phyloP scores from a whole-genome alignment of 208 protist genomes.

The Trypanosoma conorhini region DNA sequence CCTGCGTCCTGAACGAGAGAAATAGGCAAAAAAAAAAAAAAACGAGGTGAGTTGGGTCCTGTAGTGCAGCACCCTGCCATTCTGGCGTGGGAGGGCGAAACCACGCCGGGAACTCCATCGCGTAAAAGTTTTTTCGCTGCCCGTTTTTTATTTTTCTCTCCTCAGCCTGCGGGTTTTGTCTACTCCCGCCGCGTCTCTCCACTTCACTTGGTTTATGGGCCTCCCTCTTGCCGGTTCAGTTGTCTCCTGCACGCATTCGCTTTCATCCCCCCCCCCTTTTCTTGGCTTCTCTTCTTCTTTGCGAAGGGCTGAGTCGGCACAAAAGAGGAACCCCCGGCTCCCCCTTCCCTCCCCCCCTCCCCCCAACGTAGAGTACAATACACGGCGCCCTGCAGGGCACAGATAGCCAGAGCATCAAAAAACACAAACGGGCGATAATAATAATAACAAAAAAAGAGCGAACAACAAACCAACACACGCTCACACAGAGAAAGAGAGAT shows the following conservation, averaged over 20 bases:
- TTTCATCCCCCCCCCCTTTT: neutral
- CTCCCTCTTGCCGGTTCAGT: neutral
- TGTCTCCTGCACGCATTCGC: neutral
- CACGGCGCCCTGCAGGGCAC: neutral
- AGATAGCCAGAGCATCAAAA: neutral
- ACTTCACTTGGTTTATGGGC: neutral
- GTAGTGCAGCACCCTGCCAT: neutral
- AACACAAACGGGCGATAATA: neutral
- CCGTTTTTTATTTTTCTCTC: neutral
- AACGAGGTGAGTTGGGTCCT: neutral
- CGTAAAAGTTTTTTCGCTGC: constrained; percentile 11
- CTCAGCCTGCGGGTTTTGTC: constrained; percentile 5
- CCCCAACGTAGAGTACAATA: neutral
- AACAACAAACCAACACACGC: neutral
- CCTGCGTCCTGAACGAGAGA: neutral
- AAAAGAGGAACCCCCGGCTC: neutral
- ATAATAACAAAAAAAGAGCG: neutral
- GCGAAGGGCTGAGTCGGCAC: neutral
- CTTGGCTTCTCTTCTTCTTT: neutral
- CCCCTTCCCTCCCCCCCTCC: neutral
- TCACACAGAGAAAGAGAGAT: neutral
- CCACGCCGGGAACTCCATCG: neutral
- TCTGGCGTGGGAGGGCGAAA: neutral
- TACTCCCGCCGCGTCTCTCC: neutral
- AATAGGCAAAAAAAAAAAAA: neutral